Evolutionary conservation across 768 basidiomycete species (phyloP), one percentile per base, ranked within the genome.

Genomic region (Mycena leptocephala): DNA sequence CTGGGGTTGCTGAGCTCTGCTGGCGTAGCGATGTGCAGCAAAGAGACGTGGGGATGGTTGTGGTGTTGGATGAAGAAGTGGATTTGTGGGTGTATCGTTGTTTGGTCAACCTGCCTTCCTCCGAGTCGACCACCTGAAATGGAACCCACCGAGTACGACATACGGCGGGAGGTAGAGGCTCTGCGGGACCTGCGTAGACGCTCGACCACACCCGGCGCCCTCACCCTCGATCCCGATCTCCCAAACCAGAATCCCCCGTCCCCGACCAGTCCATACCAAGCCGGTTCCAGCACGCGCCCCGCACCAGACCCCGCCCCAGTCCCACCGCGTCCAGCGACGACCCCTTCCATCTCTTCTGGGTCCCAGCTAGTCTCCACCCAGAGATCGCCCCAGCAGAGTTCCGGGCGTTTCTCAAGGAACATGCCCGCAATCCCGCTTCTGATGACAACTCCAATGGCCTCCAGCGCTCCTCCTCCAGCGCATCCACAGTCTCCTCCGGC

Each of bases 331-430:
- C 85, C 81, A 83, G 90, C 46, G 93, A 95, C 80, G 96, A 98
- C 86, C 94, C 95, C 3, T 93, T 94, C 80, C 95, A 96, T 84
- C 92, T 99, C 78, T 99, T 99, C 89, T 99, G 98, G 98, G 97
- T 99, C 33, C 98, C 98, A 67, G 98, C 98, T 20, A 92, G 94
- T 72, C 89, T 99, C 41, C 98, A 99, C 83, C 98, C 98, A 35
- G 98, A 99, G 88, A 95, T 99, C 81, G 98, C 97, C 0, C 98
- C 98, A 28, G 95, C 93, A 59, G 97, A 99, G 84, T 99, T 99
- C 85, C 92, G 96, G 65, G 95, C 93, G 14, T 99, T 99, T 83
- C 92, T 99, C 79, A 95, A 97, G 84, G 96, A 98, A 80, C 98
- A 99, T 86, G 91, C 97, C 14, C 91, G 93, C 75, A 84, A 90